A percentile compares a stretch with the other conserved stretches of the same genome.
Conservation (phyloP, 2,329 filamentous ascomycete genomes). For the Calonectria leucothoes region DNA sequence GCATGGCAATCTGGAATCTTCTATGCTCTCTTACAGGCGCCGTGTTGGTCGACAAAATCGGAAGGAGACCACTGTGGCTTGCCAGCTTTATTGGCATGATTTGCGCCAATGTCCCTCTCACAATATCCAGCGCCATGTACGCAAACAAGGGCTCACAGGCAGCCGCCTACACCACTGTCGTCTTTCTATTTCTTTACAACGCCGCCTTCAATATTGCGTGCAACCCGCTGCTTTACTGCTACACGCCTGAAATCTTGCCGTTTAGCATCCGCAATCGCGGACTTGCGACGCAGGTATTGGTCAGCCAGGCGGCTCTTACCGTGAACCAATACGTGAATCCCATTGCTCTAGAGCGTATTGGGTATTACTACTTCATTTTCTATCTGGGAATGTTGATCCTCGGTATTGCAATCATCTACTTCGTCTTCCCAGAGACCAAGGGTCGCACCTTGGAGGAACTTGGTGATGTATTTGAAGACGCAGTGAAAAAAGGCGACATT, state of each 20-base stretch:
- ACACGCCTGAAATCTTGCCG: not conserved
- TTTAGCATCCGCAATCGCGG: not conserved
- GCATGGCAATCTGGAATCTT: constrained; percentile 32
- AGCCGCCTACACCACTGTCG: not conserved
- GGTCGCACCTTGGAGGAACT: not conserved
- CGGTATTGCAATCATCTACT: not conserved
- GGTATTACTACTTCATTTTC: constrained; percentile 1
- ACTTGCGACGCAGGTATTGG: not conserved
- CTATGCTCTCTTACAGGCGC: constrained; percentile 26
- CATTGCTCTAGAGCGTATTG: constrained; percentile 1
- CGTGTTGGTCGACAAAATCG: constrained; percentile 25
- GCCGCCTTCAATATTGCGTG: not conserved
- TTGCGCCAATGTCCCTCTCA: not conserved
- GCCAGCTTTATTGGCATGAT: constrained; percentile 23
- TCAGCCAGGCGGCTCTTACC: not conserved
- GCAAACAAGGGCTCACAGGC: not conserved
- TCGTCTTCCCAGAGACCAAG: constrained; percentile 9
- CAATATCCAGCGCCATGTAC: constrained; percentile 2
- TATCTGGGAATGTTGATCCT: not conserved
- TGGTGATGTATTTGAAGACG: not conserved
- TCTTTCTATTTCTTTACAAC: constrained; percentile 9
- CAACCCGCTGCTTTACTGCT: constrained; percentile 8
- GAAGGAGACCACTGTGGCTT: constrained; percentile 29
- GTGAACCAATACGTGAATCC: constrained; percentile 12
- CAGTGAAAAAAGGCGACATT: not conserved